A percentile compares a stretch with the other conserved stretches of the same genome.
These are phyloP conservation scores for Gardenia jasminoides DNA, from an alignment of 257 asterid species.

Conservation along the genomic window DNA sequence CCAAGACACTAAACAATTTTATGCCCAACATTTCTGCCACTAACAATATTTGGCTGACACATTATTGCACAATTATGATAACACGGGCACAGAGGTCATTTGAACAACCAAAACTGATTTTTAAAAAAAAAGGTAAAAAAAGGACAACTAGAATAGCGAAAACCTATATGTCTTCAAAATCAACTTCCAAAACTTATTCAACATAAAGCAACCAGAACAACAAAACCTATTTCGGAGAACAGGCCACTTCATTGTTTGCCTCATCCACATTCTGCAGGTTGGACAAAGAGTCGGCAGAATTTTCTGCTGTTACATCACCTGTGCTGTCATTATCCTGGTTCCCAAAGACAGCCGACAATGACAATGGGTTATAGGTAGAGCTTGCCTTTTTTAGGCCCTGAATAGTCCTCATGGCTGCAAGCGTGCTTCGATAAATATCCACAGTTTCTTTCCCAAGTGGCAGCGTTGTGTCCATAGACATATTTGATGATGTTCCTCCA, in stretches of 20 bases:
- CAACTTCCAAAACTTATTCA: neutral
- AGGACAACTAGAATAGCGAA: conserved; percentile 4
- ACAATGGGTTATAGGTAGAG: conserved; percentile 68
- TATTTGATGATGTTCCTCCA: conserved; percentile 25
- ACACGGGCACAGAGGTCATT: neutral
- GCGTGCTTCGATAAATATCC: conserved; percentile 63
- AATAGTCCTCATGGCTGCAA: conserved; percentile 70
- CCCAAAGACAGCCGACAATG: conserved; percentile 60
- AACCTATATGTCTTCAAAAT: neutral
- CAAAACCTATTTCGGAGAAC: conserved; percentile 30
- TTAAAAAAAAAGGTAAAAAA: neutral
- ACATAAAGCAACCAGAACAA: conserved; percentile 11
- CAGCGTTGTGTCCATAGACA: conserved; percentile 29
- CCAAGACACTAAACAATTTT: neutral
- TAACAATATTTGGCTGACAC: neutral
- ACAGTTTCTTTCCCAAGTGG: conserved; percentile 56
- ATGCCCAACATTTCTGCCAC: neutral
- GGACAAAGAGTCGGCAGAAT: conserved; percentile 45
- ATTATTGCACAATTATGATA: neutral
- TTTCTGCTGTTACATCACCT: conserved; percentile 61
- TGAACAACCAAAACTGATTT: neutral
- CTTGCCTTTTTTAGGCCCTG: conserved; percentile 66
- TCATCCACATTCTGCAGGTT: conserved; percentile 40
- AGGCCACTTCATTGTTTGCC: conserved; percentile 27
- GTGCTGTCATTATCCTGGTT: conserved; percentile 40